Conservation (phyloP, 257 asterid species). For the Solanum clarkiae region DNA sequence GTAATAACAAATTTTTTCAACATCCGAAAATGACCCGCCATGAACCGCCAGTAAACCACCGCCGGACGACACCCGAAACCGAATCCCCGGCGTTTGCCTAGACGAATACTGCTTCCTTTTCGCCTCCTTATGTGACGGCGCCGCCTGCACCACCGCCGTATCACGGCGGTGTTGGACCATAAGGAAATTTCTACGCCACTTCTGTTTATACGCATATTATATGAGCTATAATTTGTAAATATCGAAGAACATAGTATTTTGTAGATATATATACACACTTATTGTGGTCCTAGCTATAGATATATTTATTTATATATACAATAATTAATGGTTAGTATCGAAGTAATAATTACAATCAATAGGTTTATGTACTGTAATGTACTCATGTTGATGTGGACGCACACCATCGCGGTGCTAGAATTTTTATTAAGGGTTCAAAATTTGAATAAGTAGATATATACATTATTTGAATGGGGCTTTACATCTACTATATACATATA, state of each 20-base stretch:
- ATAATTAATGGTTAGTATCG: slow-evolving; percentile 26
- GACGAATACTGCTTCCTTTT: slow-evolving; percentile 29
- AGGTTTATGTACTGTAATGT: slow-evolving; percentile 3
- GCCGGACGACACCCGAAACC: slow-evolving; percentile 36
- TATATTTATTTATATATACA: neutral
- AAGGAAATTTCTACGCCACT: slow-evolving; percentile 18
- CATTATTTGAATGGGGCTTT: too few species aligned
- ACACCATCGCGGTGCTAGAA: neutral
- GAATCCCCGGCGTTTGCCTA: slow-evolving; percentile 55
- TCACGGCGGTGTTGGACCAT: slow-evolving; percentile 31
- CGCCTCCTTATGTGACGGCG: slow-evolving; percentile 31
- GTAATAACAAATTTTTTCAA: slow-evolving; percentile 35
- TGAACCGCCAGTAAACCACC: slow-evolving; percentile 43
- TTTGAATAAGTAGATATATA: too few species aligned
- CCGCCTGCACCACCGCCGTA: slow-evolving; percentile 28
- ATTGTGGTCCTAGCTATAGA: neutral
- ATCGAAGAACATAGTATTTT: neutral
- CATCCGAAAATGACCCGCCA: slow-evolving; percentile 28
- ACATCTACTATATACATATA: too few species aligned
- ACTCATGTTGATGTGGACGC: slow-evolving; percentile 1
- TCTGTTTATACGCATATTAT: slow-evolving; percentile 25
- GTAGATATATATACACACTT: neutral
- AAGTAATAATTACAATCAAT: slow-evolving; percentile 18
- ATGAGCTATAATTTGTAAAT: neutral
- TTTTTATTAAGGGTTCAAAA: too few species aligned